Conservation (phyloP, 768 basidiomycete genomes). For the Leccinum rimulosum region DNA sequence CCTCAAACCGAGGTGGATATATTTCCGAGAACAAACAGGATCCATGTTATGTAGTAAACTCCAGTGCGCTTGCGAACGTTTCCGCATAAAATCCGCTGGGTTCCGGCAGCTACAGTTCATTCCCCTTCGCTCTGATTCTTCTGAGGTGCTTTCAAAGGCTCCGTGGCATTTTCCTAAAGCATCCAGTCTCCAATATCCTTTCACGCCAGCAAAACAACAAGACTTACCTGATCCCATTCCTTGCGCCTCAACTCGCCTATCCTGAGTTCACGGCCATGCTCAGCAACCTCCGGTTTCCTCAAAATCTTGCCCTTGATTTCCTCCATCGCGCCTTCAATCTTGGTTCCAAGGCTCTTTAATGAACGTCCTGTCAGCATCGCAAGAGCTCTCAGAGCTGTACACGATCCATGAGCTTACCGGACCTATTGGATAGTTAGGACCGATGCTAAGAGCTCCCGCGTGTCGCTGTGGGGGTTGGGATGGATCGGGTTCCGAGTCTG, state of each 20-base stretch:
- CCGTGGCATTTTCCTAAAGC: constrained; percentile 1
- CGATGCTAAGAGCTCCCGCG: constrained; percentile 41
- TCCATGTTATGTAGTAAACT: no score
- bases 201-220: no score
- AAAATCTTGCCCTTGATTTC: constrained; percentile 40
- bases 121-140: not conserved
- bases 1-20: no score
- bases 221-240: constrained; percentile 30
- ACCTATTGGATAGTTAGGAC: constrained; percentile 34
- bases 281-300: constrained; percentile 34
- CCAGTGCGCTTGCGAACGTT: not conserved
- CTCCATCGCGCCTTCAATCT: constrained; percentile 37
- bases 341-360: constrained; percentile 33
- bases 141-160: constrained; percentile 2
- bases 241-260: constrained; percentile 41
- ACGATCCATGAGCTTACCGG: constrained; percentile 22
- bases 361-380: not conserved
- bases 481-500: not conserved
- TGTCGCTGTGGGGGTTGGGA: constrained; percentile 39
- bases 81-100: not conserved
- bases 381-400: no score
- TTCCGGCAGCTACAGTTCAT: not conserved
- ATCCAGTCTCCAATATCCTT: not conserved
- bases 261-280: constrained; percentile 38
- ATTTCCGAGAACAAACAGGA: no score